Evolutionary conservation across 345 rosid genomes (phyloP).

Genomic region (Euphorbia peplus): DNA sequence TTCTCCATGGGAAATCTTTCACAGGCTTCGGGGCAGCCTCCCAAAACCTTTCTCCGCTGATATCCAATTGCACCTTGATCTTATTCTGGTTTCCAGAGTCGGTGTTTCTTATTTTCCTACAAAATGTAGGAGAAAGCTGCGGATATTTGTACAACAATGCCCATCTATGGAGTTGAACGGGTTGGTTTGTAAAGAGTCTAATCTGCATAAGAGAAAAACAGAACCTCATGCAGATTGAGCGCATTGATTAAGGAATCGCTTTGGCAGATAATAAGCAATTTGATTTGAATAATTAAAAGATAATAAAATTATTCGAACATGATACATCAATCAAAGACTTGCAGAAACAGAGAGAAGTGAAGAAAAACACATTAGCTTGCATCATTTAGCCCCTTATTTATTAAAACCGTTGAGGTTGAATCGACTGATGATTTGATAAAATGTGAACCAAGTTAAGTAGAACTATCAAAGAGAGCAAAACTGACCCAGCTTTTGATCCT

Average conservation of each 20-base stretch:
- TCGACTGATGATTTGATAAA: too few species aligned
- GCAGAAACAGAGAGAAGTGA: too few species aligned
- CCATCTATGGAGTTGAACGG: slow-evolving; percentile 16
- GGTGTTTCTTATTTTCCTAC: slow-evolving; percentile 22
- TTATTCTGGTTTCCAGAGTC: slow-evolving; percentile 36
- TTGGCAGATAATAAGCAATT: neutral
- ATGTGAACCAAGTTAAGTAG: too few species aligned
- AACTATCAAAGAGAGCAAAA: too few species aligned
- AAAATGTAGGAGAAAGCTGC: slow-evolving; percentile 13
- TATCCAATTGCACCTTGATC: slow-evolving; percentile 20
- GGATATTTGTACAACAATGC: neutral
- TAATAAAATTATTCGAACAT: neutral
- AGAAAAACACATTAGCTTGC: too few species aligned
- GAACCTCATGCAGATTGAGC: neutral
- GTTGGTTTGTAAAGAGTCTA: slow-evolving; percentile 22
- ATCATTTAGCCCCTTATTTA: too few species aligned
- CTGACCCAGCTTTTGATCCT: too few species aligned
- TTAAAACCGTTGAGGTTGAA: too few species aligned
- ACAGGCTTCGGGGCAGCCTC: slow-evolving; percentile 26
- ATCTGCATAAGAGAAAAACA: slow-evolving; percentile 18
- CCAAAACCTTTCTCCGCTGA: slow-evolving; percentile 31
- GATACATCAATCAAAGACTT: too few species aligned
- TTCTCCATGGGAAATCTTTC: slow-evolving; percentile 46
- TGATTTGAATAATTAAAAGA: neutral
- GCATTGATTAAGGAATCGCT: neutral